Percentiles rank a stretch among this genome's conserved stretches.
phyloP scores from a whole-genome alignment of 768 basidiomycete species.

The Leucogyrophana mollusca region DNA sequence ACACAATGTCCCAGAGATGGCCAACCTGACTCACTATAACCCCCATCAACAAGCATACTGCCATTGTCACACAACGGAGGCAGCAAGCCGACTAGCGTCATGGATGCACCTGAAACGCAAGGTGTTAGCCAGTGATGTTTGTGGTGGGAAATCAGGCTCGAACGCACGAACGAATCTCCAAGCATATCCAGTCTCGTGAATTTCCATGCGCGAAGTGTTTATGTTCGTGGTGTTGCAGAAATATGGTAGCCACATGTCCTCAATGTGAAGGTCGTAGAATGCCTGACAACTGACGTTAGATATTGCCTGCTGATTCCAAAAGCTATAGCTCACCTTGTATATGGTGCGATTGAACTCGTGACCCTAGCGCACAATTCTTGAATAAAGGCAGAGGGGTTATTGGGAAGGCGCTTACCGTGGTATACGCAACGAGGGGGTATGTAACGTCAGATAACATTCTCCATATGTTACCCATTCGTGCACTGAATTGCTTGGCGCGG shows the following conservation, averaged over 20 bases:
- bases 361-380: conserved; percentile 50
- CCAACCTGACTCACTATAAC: conserved; percentile 62
- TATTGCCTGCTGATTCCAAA: not conserved
- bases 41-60: conserved; percentile 86
- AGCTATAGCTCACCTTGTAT: conserved; percentile 63
- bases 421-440: conserved; percentile 75
- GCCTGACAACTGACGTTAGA: conserved; percentile 53
- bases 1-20: not conserved
- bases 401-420: conserved; percentile 47
- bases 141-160: not conserved
- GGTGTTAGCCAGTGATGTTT: not conserved
- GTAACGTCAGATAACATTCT: conserved; percentile 89
- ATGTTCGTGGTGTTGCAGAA: conserved; percentile 99
- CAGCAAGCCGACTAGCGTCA: conserved; percentile 93
- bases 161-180: conserved; percentile 86
- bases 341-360: conserved; percentile 94
- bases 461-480: conserved; percentile 93
- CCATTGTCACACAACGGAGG: conserved; percentile 96
- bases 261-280: conserved; percentile 92
- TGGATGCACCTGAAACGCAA: conserved; percentile 73
- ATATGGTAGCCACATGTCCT: conserved; percentile 98
- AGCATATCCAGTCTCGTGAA: conserved; percentile 98
- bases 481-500: conserved; percentile 88
- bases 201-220: conserved; percentile 93
- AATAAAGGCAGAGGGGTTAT: conserved; percentile 1